phyloP scores from a whole-genome alignment of 805 yeast species.

The Komagataella pastoris region DNA sequence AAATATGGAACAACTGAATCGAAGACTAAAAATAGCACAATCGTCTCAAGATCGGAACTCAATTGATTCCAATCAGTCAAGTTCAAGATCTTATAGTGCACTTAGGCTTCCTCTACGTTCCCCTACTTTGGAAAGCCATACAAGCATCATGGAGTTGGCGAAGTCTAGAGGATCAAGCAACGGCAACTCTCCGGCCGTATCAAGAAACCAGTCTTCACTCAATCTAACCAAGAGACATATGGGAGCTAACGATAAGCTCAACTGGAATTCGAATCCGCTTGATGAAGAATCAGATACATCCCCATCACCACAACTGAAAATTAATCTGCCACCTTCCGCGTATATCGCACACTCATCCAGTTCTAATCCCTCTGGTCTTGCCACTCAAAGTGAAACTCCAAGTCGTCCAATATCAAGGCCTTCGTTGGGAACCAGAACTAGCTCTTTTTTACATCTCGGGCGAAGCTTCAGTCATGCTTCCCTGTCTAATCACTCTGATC shows the following conservation, averaged over 20 bases:
- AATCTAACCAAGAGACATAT: slow-evolving; percentile 8
- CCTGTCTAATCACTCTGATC: background rate
- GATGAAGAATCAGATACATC: background rate
- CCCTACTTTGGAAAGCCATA: slow-evolving; percentile 4
- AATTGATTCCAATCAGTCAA: background rate
- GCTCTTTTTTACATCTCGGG: background rate
- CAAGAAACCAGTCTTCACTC: slow-evolving; percentile 22
- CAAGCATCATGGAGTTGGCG: slow-evolving; percentile 12
- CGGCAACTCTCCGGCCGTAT: slow-evolving; percentile 25
- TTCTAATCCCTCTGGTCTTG: background rate
- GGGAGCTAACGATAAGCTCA: background rate
- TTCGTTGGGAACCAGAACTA: background rate
- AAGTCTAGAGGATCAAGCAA: slow-evolving; percentile 18
- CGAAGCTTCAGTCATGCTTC: background rate
- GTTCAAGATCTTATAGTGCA: background rate
- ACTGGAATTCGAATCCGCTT: background rate
- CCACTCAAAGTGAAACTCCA: background rate
- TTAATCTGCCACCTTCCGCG: background rate
- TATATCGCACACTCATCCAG: background rate
- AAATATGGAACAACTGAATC: slow-evolving; percentile 17
- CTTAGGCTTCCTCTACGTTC: background rate
- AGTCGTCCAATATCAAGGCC: background rate
- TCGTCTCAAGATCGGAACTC: slow-evolving; percentile 3
- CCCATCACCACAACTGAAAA: background rate
- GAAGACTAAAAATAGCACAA: slow-evolving; percentile 13